Conservation (phyloP, 139 green algal species). For the Ulvella scutata region DNA sequence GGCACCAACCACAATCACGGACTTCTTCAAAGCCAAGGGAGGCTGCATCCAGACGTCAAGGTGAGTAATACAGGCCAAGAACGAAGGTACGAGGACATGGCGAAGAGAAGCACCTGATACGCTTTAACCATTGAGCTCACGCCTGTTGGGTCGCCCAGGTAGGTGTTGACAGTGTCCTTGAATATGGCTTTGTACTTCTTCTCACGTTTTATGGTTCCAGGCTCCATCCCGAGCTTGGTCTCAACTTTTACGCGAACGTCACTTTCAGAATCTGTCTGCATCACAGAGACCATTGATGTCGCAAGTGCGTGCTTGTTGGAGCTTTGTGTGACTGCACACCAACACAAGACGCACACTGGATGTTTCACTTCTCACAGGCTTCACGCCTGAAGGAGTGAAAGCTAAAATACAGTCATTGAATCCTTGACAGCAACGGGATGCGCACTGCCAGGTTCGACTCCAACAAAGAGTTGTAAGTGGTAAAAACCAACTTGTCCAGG, state of each 20-base stretch:
- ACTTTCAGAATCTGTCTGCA: not conserved
- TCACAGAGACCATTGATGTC: too few species aligned
- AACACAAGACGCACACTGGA: too few species aligned
- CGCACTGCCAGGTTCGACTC: not conserved
- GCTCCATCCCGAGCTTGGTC: not conserved
- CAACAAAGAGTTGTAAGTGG: not conserved
- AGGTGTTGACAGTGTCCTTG: not conserved
- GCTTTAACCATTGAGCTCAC: not conserved
- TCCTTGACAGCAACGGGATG: not conserved
- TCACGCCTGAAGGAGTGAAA: too few species aligned
- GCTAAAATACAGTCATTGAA: not conserved
- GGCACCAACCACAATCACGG: constrained; percentile 60
- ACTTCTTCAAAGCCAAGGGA: too few species aligned
- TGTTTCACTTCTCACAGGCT: too few species aligned
- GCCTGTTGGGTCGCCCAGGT: not conserved
- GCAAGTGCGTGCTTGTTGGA: too few species aligned
- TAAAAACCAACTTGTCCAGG: not conserved
- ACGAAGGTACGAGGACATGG: too few species aligned
- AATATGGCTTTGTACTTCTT: not conserved
- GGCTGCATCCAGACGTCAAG: too few species aligned
- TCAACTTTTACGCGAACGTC: not conserved
- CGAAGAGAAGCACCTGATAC: not conserved
- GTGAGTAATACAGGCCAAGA: too few species aligned
- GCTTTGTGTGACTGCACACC: too few species aligned
- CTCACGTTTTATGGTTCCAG: not conserved